These are phyloP conservation scores for Nannizzia gypsea DNA, from an alignment of 2,329 filamentous ascomycete species.

Conservation along the genomic window DNA sequence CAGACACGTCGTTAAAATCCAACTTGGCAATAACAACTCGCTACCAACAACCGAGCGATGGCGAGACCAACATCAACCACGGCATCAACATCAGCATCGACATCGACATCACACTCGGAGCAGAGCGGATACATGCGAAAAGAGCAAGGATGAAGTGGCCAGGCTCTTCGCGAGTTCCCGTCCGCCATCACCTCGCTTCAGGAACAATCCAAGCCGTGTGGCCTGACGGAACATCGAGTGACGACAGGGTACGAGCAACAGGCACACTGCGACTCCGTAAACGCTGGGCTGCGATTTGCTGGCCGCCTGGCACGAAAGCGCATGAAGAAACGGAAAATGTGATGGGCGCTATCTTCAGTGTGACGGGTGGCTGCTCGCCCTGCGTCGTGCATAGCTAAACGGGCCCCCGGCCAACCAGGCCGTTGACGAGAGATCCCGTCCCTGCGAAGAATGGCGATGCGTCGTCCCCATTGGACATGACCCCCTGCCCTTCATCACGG, in stretches of 20 bases:
- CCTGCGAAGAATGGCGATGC: neutral
- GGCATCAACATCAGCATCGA: neutral
- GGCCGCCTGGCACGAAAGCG: neutral
- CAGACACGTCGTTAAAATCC: neutral
- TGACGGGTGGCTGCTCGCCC: constrained; percentile 1
- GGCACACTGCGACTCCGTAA: no score
- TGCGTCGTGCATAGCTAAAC: constrained; percentile 1
- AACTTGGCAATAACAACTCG: neutral
- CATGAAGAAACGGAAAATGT: constrained; percentile 4
- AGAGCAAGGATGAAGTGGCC: neutral
- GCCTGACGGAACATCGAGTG: neutral
- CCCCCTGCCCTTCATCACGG: neutral
- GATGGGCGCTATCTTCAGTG: neutral
- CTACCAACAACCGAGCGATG: no score
- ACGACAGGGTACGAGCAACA: neutral
- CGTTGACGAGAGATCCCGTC: neutral
- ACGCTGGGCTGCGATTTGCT: neutral
- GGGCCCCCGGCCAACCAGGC: neutral
- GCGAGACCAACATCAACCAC: neutral
- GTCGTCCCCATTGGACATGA: neutral
- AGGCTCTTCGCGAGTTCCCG: neutral
- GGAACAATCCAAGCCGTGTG: neutral
- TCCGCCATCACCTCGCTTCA: neutral
- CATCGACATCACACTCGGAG: neutral
- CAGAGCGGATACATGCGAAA: neutral